Percentiles rank a stretch among this genome's conserved stretches.
Evolutionary conservation across 2,329 filamentous ascomycete species (phyloP).

Genomic region (Arthrobotrys entomopaga): DNA sequence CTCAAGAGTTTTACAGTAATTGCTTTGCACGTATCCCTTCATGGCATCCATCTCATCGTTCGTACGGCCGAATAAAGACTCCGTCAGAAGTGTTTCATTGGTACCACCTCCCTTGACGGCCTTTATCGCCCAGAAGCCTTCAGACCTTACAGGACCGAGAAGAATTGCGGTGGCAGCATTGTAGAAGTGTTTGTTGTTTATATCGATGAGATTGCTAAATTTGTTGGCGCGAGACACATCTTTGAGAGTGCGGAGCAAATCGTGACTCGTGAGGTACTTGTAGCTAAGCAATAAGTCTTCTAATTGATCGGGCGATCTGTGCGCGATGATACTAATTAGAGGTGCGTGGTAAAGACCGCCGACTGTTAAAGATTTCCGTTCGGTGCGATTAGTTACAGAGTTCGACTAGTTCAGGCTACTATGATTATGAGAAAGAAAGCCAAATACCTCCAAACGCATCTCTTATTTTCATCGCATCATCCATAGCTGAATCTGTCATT

Average conservation of each 20-base stretch:
- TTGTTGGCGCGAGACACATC: conserved; percentile 65
- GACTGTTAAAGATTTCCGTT: conserved; percentile 16
- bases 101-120: conserved; percentile 84
- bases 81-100: conserved; percentile 85
- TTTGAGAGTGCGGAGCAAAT: conserved; percentile 37
- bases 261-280: conserved; percentile 43
- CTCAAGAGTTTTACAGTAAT: conserved; percentile 74
- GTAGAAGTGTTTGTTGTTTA: conserved; percentile 69
- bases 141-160: conserved; percentile 80
- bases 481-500: conserved; percentile 37
- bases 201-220: conserved; percentile 77
- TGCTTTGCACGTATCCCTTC: conserved; percentile 78
- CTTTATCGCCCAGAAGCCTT: conserved; percentile 75
- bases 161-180: conserved; percentile 78
- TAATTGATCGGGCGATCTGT: conserved; percentile 37
- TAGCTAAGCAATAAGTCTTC: conserved; percentile 32
- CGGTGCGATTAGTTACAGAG: background rate
- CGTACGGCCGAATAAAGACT: conserved; percentile 81
- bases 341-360: conserved; percentile 42
- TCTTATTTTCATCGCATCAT: conserved; percentile 42
- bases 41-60: conserved; percentile 91
- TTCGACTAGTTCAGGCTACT: background rate
- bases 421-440: background rate
- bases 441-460: conserved; percentile 51
- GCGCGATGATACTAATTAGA: conserved; percentile 46